phyloP scores from a whole-genome alignment of 495 filamentous ascomycete species.

The Podospora comata region DNA sequence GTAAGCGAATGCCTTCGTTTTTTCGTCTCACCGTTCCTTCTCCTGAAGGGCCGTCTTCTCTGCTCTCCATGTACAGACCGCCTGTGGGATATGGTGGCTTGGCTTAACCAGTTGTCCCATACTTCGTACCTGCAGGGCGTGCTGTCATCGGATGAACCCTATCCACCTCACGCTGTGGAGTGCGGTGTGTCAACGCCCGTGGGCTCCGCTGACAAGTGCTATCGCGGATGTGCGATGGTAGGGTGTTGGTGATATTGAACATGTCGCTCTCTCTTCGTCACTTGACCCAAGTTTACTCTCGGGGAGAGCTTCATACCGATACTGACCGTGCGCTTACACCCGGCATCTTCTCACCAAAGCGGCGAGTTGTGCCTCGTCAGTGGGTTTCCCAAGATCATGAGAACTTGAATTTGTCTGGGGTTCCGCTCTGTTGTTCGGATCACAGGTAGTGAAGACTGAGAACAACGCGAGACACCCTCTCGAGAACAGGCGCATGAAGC shows the following conservation, averaged over 20 bases:
- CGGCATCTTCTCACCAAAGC: not conserved
- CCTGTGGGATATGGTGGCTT: not conserved
- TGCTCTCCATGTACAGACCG: not conserved
- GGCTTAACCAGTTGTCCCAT: not conserved
- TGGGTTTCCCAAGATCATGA: not conserved
- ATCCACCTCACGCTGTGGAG: not conserved
- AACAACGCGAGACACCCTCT: not conserved
- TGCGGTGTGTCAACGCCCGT: not conserved
- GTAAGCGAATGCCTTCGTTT: not conserved
- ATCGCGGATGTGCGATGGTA: not conserved
- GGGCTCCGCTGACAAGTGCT: not conserved
- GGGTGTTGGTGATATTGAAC: not conserved
- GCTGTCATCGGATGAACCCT: not conserved
- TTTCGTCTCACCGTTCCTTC: not conserved
- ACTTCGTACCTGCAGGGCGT: not conserved
- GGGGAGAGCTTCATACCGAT: not conserved
- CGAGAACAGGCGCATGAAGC: not conserved
- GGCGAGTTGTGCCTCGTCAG: not conserved
- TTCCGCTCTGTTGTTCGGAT: not conserved
- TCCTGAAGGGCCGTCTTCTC: not conserved
- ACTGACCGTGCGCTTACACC: not conserved
- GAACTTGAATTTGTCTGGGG: not conserved
- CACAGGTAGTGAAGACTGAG: not conserved
- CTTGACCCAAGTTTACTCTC: not conserved
- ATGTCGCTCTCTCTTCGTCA: not conserved